Base-by-base conservation (phyloP, 805 yeast species). In the Wickerhamiella azymoides region DNA sequence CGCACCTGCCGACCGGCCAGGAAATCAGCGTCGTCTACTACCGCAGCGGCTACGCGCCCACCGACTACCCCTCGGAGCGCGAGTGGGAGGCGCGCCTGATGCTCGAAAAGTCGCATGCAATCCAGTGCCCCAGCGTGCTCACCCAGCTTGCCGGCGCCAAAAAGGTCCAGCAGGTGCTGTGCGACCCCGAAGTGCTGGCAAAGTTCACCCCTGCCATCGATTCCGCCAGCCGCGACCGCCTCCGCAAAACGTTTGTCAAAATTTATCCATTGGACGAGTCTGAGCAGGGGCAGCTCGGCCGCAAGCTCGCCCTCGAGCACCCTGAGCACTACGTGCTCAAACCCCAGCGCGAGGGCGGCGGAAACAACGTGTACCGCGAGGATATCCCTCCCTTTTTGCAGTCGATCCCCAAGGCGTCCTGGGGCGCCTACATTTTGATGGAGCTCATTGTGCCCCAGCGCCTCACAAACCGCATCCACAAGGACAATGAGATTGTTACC, bases 281-380 rank as follows among this genome's bases (percentile, higher is more conserved):
- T 0, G 50, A 51, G 16, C 68, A 70, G 28, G 96, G 95, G 2
- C 53, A 56, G 37, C 47, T 57, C 32, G 95, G 92, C 5, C 76
- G 73, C 48, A 64, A 71, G 49, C 62, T 84, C 39, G 94, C 94
- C 1, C 66, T 80, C 40, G 77, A 74, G 50, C 49, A 62, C 2
- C 89, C 96, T 0, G 76, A 74, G 45, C 69, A 72, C 19, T 92
- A 68, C 60, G 99, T 92, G 1, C 70, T 92, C 55, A 92, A 92
- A 59, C 99, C 99, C 3, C 98, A 92, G 64, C 75, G 99, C 67
- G 99, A 92, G 68, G 99, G 99, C 35, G 99, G 99, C 39, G 98
- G 98, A 16, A 86, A 92, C 62, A 92, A 92, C 60, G 74, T 92
- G 46, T 92, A 92, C 64, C 83, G 84, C 57, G 76, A 77, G 32